phyloP scores from a whole-genome alignment of 2,329 filamentous ascomycete species.

The Atkinsonella hypoxylon region DNA sequence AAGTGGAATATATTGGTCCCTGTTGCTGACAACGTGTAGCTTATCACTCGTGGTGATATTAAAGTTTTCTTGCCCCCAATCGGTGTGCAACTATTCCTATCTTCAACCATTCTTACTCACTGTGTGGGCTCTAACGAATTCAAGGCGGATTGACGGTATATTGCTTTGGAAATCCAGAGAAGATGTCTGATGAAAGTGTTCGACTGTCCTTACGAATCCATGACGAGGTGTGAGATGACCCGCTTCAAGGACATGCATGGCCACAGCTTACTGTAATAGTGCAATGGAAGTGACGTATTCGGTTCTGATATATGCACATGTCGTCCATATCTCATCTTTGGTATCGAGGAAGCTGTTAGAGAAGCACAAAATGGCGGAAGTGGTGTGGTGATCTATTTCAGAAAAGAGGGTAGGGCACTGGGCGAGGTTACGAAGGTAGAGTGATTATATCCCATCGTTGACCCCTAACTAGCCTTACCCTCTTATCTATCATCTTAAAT shows the following conservation, averaged over 20 bases:
- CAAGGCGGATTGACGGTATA: constrained; percentile 82
- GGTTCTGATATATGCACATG: constrained; percentile 97
- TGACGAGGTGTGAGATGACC: constrained; percentile 36
- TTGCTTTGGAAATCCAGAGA: constrained; percentile 89
- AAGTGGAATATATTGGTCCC: background rate
- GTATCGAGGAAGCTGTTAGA: constrained; percentile 94
- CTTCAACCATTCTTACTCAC: background rate
- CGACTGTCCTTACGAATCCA: constrained; percentile 75
- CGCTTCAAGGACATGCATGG: no score
- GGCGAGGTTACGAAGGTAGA: constrained; percentile 91
- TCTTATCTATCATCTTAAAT: no score
- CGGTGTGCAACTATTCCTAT: constrained; percentile 29
- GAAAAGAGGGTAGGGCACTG: constrained; percentile 88
- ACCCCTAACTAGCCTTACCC: no score
- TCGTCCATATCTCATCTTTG: constrained; percentile 88
- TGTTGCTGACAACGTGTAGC: constrained; percentile 20
- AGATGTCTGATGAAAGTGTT: constrained; percentile 78
- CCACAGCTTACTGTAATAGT: constrained; percentile 29
- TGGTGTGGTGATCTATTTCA: constrained; percentile 96
- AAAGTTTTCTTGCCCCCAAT: constrained; percentile 95
- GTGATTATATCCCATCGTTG: background rate
- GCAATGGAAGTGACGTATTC: constrained; percentile 96
- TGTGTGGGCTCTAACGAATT: background rate
- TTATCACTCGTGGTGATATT: constrained; percentile 89
- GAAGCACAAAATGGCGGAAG: constrained; percentile 90